These are phyloP conservation scores for Pichia ethanolica DNA, from an alignment of 805 yeast species.

Conservation along the genomic window DNA sequence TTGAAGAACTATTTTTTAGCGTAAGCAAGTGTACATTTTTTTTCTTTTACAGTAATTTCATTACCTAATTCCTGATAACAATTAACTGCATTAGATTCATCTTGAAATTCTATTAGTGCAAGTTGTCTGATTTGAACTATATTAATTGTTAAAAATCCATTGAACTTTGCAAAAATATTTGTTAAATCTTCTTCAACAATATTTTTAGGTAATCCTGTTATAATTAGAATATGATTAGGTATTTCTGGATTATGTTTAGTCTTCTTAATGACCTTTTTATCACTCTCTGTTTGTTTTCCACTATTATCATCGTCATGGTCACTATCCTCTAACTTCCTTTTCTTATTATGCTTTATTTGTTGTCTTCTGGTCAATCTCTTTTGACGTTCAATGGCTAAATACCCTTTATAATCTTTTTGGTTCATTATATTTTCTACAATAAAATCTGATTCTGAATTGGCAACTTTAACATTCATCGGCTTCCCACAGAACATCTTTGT, in stretches of 20 bases:
- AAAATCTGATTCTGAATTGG: conserved; percentile 39
- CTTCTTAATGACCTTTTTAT: not conserved
- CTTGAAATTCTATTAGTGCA: conserved; percentile 75
- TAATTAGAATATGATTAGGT: conserved; percentile 61
- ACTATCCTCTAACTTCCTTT: conserved; percentile 14
- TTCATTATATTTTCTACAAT: conserved; percentile 10
- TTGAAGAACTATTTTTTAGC: conserved; percentile 12
- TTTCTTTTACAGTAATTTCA: conserved; percentile 13
- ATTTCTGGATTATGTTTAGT: conserved; percentile 22
- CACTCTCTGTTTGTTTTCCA: conserved; percentile 1
- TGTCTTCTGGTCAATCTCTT: conserved; percentile 17
- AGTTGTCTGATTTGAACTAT: conserved; percentile 59
- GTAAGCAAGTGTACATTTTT: conserved; percentile 22
- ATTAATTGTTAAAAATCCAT: conserved; percentile 63
- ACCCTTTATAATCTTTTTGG: conserved; percentile 10
- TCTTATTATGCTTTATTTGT: conserved; percentile 11
- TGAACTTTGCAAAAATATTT: conserved; percentile 37
- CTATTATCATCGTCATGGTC: conserved; percentile 2
- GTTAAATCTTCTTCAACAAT: conserved; percentile 35
- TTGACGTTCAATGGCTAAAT: conserved; percentile 10
- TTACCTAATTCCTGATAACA: conserved; percentile 21
- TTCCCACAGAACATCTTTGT: conserved; percentile 38
- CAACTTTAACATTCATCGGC: conserved; percentile 38
- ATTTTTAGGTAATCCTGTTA: conserved; percentile 54
- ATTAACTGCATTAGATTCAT: conserved; percentile 39